Conservation (phyloP, 805 yeast genomes). For the Hanseniaspora jakobsenii region DNA sequence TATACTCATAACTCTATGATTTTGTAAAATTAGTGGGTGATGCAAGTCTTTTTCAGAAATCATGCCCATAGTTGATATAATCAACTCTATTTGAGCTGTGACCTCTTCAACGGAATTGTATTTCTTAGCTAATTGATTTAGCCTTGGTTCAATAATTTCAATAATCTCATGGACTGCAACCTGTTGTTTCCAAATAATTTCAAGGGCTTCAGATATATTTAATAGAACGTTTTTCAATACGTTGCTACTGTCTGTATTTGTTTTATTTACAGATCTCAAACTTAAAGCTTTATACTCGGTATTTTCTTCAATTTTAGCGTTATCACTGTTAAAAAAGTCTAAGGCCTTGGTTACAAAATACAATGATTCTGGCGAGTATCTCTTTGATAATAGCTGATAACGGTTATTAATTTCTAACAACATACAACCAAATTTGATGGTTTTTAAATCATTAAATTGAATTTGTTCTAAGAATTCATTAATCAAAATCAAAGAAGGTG, state of each 20-base stretch:
- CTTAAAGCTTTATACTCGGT: constrained; percentile 12
- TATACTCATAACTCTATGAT: constrained; percentile 73
- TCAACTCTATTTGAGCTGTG: constrained; percentile 36
- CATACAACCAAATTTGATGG: constrained; percentile 49
- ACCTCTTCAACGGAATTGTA: constrained; percentile 30
- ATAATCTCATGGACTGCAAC: constrained; percentile 50
- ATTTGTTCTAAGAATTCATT: constrained; percentile 54
- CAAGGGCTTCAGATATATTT: constrained; percentile 23
- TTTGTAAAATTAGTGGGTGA: constrained; percentile 66
- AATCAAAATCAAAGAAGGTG: constrained; percentile 67
- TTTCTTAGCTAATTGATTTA: constrained; percentile 26
- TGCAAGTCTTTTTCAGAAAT: constrained; percentile 31
- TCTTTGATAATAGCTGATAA: constrained; percentile 69
- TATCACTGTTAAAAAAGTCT: constrained; percentile 34
- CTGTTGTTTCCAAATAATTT: constrained; percentile 45
- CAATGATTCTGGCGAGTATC: constrained; percentile 70
- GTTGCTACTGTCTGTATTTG: constrained; percentile 14
- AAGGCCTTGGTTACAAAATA: constrained; percentile 46
- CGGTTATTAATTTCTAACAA: constrained; percentile 51
- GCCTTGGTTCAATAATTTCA: constrained; percentile 34
- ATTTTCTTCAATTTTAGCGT: constrained; percentile 17
- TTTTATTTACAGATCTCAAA: not conserved
- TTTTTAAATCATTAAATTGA: constrained; percentile 31
- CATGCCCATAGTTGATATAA: constrained; percentile 31
- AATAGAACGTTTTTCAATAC: constrained; percentile 24